These are phyloP conservation scores for Stemphylium beticola DNA, from an alignment of 2,329 filamentous ascomycete species.

Conservation along the genomic window DNA sequence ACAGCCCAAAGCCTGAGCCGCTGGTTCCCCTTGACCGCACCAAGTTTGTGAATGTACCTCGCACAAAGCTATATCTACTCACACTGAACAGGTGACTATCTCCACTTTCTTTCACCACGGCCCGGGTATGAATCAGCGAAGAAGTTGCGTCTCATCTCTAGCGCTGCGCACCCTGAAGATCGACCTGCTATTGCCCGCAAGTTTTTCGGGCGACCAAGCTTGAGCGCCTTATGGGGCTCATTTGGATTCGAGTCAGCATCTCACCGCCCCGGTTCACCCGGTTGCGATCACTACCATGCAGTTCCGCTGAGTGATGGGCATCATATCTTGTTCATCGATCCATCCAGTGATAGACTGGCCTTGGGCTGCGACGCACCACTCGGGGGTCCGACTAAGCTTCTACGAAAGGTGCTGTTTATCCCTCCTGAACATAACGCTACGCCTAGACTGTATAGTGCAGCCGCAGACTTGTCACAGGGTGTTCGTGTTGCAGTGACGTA, in stretches of 20 bases:
- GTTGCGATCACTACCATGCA: conserved; percentile 66
- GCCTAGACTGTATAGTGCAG: conserved; percentile 63
- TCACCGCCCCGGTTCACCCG: conserved; percentile 5
- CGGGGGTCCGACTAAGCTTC: conserved; percentile 62
- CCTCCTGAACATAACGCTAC: conserved; percentile 42
- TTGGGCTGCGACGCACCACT: conserved; percentile 67
- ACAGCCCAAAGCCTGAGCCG: conserved; percentile 59
- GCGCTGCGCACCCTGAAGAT: conserved; percentile 57
- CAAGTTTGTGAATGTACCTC: conserved; percentile 41
- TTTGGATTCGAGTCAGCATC: conserved; percentile 28
- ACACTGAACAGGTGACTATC: conserved; percentile 48
- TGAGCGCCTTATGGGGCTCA: conserved; percentile 30
- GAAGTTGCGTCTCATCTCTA: conserved; percentile 68
- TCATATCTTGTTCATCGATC: conserved; percentile 70
- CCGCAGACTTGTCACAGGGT: conserved; percentile 63
- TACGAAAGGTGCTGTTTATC: conserved; percentile 64
- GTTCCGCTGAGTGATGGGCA: conserved; percentile 69
- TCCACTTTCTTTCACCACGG: conserved; percentile 66
- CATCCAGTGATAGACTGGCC: conserved; percentile 61
- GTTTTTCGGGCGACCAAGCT: conserved; percentile 23
- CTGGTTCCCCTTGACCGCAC: conserved; percentile 62
- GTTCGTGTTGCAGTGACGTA: conserved; percentile 66
- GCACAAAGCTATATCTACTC: background rate
- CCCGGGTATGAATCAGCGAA: conserved; percentile 59
- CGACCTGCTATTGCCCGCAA: conserved; percentile 32